Conservation (phyloP, 768 basidiomycete genomes). For the Coprinopsis sp. region DNA sequence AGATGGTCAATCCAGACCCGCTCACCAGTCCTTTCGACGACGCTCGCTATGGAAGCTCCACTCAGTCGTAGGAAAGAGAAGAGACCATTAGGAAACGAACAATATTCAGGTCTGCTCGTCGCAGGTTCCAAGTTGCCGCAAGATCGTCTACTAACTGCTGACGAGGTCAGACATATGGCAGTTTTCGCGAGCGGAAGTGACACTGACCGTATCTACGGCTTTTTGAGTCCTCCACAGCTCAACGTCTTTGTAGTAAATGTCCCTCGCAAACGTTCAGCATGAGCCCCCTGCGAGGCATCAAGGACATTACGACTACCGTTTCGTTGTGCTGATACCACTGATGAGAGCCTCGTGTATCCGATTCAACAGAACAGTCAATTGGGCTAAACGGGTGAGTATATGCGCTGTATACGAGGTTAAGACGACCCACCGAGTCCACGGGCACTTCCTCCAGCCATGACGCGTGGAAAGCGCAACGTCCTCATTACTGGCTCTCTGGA, state of each 20-base stretch:
- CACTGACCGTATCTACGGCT: constrained; percentile 69
- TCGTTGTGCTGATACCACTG: constrained; percentile 53
- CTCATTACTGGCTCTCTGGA: constrained; percentile 18
- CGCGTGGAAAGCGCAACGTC: constrained; percentile 31
- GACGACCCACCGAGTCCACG: constrained; percentile 35
- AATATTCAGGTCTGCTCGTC: constrained; percentile 75
- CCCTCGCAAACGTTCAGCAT: constrained; percentile 40
- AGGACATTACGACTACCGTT: constrained; percentile 39
- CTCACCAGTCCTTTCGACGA: constrained; percentile 85
- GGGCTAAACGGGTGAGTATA: constrained; percentile 43
- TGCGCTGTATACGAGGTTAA: not conserved
- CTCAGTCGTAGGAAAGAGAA: not conserved
- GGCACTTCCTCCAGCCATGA: constrained; percentile 32
- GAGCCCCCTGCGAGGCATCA: not conserved
- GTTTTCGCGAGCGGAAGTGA: not conserved
- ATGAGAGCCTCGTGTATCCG: constrained; percentile 64
- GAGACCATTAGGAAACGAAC: constrained; percentile 34
- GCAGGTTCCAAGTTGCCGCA: constrained; percentile 73
- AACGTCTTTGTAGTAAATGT: constrained; percentile 87
- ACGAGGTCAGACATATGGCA: not conserved
- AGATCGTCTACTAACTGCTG: constrained; percentile 82
- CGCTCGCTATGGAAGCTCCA: constrained; percentile 56
- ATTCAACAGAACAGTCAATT: constrained; percentile 62
- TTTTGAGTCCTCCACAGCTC: constrained; percentile 69
- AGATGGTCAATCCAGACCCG: constrained; percentile 58